Conservation (phyloP, 805 yeast genomes). For the Suhomyces sp. region DNA sequence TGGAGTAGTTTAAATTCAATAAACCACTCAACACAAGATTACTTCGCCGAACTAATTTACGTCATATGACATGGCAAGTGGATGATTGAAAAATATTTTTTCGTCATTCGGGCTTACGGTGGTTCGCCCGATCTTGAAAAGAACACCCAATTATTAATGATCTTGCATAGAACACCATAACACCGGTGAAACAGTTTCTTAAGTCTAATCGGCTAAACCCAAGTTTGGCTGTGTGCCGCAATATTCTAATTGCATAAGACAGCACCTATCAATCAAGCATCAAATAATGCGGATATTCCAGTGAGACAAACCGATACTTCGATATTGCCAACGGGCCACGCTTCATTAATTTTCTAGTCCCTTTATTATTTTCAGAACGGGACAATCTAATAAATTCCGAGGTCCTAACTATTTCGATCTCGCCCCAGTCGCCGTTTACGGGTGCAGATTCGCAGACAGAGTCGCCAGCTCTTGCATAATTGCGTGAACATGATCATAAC, state of each 20-base stretch:
- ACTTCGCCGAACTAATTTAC: neutral
- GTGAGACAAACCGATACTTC: neutral
- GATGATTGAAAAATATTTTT: neutral
- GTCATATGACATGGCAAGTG: neutral
- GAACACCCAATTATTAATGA: neutral
- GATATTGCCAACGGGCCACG: neutral
- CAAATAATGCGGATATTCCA: neutral
- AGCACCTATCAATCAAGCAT: neutral
- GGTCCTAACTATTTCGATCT: neutral
- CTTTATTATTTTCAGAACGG: constrained; percentile 1
- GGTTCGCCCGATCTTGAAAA: neutral
- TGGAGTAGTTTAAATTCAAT: neutral
- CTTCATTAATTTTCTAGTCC: neutral
- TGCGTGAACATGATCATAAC: neutral
- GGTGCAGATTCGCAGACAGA: neutral
- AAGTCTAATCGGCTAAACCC: neutral
- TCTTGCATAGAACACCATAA: neutral
- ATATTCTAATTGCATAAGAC: neutral
- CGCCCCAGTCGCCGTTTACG: neutral
- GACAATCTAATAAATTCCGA: neutral
- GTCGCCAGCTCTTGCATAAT: neutral
- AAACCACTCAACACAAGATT: neutral
- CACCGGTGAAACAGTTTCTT: neutral
- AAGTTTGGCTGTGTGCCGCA: neutral
- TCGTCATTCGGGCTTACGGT: neutral